Percentiles rank a stretch among this genome's conserved stretches.
Conservation (phyloP, 345 rosid species). For the Dipteronia sinensis region DNA sequence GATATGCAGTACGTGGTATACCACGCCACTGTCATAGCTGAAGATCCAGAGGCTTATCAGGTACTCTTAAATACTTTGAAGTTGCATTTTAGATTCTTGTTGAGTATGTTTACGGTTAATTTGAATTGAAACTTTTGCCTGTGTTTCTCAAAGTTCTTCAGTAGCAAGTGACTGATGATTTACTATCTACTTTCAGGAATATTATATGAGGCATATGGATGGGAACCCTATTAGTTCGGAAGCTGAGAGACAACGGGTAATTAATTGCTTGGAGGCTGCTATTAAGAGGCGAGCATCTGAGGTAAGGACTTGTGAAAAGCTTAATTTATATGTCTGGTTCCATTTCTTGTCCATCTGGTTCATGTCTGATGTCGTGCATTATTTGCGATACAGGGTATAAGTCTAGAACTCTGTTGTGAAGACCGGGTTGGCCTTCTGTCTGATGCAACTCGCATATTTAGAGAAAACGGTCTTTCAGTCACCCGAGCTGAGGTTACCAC, state of each 20-base stretch:
- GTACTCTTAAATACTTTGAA: slow-evolving; percentile 29
- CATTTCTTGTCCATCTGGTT: neutral
- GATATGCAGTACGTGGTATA: slow-evolving; percentile 82
- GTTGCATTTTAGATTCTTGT: slow-evolving; percentile 6
- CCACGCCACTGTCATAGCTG: slow-evolving; percentile 73
- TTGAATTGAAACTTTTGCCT: neutral
- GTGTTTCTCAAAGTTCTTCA: no score
- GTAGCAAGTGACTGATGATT: neutral
- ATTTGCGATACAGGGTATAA: slow-evolving; percentile 61
- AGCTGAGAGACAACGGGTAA: slow-evolving; percentile 91
- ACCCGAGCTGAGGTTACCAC: slow-evolving; percentile 92
- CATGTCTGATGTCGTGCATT: slow-evolving; percentile 4
- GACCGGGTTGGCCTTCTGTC: slow-evolving; percentile 88
- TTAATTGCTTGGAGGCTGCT: slow-evolving; percentile 93
- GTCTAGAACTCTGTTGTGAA: slow-evolving; percentile 74
- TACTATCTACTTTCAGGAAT: slow-evolving; percentile 53
- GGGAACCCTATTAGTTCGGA: slow-evolving; percentile 91
- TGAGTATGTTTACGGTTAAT: neutral
- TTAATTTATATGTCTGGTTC: slow-evolving; percentile 12
- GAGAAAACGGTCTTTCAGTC: slow-evolving; percentile 88
- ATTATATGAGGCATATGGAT: slow-evolving; percentile 84
- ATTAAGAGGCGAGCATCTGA: slow-evolving; percentile 75
- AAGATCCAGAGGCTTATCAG: slow-evolving; percentile 81
- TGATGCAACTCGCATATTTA: slow-evolving; percentile 88
- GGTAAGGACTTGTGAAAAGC: slow-evolving; percentile 32